These are phyloP conservation scores for Acorus gramineus DNA, from an alignment of 106 monocot species.

Conservation along the genomic window DNA sequence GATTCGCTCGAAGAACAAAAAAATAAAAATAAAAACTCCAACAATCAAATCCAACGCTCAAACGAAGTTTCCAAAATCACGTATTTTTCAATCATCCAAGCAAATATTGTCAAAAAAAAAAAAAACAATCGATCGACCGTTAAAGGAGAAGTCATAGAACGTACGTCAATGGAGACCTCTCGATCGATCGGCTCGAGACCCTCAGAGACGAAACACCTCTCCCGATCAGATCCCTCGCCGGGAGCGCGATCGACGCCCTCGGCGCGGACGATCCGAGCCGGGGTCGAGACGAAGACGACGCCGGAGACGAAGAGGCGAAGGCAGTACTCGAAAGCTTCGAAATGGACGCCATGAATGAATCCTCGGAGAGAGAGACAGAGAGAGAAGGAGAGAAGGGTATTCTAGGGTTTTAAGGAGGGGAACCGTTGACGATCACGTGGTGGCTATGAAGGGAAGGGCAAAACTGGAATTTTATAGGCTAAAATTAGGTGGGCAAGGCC, in stretches of 20 bases:
- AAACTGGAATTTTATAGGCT: too few species aligned
- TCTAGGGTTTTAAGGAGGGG: too few species aligned
- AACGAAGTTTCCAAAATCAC: background rate
- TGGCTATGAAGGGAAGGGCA: too few species aligned
- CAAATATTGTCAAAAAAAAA: background rate
- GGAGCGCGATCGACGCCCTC: slow-evolving; percentile 19
- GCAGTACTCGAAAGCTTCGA: slow-evolving; percentile 39
- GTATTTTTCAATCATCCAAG: background rate
- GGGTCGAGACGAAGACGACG: background rate
- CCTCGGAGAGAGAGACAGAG: background rate
- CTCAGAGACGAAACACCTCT: slow-evolving; percentile 8
- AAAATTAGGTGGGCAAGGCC: too few species aligned
- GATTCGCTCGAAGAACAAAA: background rate
- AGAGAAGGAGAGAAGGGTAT: too few species aligned
- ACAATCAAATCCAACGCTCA: background rate
- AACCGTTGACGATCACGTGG: too few species aligned
- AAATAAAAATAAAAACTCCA: background rate
- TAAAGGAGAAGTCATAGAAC: background rate
- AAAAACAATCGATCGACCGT: background rate
- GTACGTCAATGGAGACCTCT: slow-evolving; percentile 33
- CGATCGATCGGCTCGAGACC: slow-evolving; percentile 22
- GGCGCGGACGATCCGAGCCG: slow-evolving; percentile 10
- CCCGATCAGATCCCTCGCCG: background rate
- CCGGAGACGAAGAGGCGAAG: slow-evolving; percentile 4
- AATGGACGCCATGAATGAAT: slow-evolving; percentile 40